Base-by-base conservation (phyloP, 192 early-diverging fungal species). In the Spizellomyces sp. region DNA sequence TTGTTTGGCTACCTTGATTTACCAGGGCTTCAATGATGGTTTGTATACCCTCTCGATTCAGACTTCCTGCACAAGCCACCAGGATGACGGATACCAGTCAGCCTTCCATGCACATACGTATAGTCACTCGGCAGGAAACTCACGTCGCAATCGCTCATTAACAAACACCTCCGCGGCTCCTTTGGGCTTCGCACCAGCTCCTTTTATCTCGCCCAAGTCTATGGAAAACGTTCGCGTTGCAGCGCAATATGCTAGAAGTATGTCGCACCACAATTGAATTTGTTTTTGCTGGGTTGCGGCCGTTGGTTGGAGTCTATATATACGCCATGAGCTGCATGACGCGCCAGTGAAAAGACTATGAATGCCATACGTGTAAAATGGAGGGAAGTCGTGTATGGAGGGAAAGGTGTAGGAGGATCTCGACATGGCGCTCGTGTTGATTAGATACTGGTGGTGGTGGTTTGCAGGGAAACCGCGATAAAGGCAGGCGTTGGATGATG, bases 341-440 rank as follows among this genome's bases (percentile, higher is more conserved):
- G 27, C 27, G 27, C 27, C 27, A 36, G 27, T 36, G 27, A 3
- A 36, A 36, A 36, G 50, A 54, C 14, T 12, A 19, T 54, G 50
- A 54, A 12, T 4, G 50, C 14, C 88, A 80, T 88, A 93, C 92
- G 92, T 94, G 81, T 88, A 96, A 81, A 97, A 95, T 6, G 95
- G 95, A 10, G 93, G 93, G 75, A 97, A 97, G 79, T 82, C 86
- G 84, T 95, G 86, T 66, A 95, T 91, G 66, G 90, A 82, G 21
- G 95, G 94, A 76, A 93, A 94, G 58, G 81, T 70, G 78, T 90
- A 93, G n/a, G 27, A 36, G 27, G 27, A 36, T 36, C 27, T 36
- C 27, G 27, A 36, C 27, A 36, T 36, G 27, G 3, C 27, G 27
- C 27, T 36, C 0, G 27, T 36, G 27, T 36, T 36, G 27, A 36